Evolutionary conservation across 169 alveolate species (phyloP).

Genomic region (Perkinsus marinus): DNA sequence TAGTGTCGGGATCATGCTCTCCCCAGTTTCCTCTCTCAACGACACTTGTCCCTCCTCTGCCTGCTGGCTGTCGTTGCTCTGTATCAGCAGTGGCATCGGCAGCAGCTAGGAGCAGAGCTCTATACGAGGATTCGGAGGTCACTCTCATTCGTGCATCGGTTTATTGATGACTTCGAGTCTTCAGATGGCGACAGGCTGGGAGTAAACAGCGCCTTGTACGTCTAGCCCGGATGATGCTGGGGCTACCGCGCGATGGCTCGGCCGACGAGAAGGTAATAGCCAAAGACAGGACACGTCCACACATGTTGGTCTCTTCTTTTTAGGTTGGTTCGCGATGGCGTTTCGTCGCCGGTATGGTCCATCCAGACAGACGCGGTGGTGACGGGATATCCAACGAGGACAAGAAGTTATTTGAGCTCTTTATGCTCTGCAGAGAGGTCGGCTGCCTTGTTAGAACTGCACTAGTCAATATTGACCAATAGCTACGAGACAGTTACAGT

Average conservation of each 20-base stretch:
- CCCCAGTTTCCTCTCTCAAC: neutral
- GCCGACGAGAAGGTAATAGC: neutral
- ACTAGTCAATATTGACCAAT: too few relatives aligned
- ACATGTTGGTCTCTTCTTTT: neutral
- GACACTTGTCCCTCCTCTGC: neutral
- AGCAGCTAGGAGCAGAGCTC: neutral
- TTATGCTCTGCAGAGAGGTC: neutral
- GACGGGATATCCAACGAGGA: neutral
- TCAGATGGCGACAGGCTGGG: neutral
- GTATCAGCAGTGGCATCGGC: neutral
- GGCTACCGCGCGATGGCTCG: neutral
- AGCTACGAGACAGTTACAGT: too few relatives aligned
- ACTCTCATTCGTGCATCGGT: neutral
- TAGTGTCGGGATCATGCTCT: neutral
- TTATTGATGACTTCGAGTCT: neutral
- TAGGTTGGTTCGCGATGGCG: neutral
- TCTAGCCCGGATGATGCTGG: neutral
- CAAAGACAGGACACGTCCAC: too few relatives aligned
- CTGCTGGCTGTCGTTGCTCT: neutral
- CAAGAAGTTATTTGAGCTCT: neutral
- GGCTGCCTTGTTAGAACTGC: too few relatives aligned
- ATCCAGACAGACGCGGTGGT: neutral
- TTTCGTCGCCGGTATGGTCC: neutral
- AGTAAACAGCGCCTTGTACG: neutral
- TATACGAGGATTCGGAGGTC: neutral